Evolutionary conservation across 2,329 filamentous ascomycete genomes (phyloP).

Genomic region (Orbilia oligospora): DNA sequence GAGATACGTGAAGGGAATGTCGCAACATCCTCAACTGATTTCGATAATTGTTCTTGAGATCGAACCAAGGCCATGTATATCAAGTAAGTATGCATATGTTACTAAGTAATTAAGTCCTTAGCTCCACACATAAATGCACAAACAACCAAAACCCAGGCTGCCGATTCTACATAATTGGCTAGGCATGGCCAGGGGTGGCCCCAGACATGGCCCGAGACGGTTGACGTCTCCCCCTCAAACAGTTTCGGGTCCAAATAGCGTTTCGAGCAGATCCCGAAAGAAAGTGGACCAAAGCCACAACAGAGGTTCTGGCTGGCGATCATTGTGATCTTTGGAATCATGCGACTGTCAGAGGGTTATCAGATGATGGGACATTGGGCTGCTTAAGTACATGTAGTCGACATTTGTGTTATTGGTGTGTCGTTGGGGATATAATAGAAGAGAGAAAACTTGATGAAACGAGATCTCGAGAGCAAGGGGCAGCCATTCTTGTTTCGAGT

Average conservation of each 20-base stretch:
- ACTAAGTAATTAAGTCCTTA: no score
- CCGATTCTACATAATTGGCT: conserved; percentile 2
- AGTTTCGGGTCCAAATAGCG: conserved; percentile 43
- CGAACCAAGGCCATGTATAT: no score
- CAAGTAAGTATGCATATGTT: no score
- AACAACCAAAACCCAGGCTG: neutral
- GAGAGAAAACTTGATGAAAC: conserved; percentile 54
- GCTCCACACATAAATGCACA: no score
- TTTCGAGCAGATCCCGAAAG: conserved; percentile 28
- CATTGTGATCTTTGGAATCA: conserved; percentile 19
- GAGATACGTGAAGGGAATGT: neutral
- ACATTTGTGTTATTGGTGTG: conserved; percentile 25
- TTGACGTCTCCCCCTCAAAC: conserved; percentile 52
- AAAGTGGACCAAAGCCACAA: conserved; percentile 22
- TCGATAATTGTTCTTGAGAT: no score
- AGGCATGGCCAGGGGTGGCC: conserved; percentile 21
- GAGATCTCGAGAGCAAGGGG: conserved; percentile 23
- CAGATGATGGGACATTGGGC: conserved; percentile 21
- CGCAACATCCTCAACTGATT: conserved; percentile 9
- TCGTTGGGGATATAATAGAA: neutral
- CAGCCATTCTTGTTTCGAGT: conserved; percentile 29
- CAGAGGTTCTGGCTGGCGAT: conserved; percentile 12
- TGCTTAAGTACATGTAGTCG: conserved; percentile 17
- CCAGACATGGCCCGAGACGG: conserved; percentile 46
- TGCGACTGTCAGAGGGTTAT: conserved; percentile 55